These are phyloP conservation scores for Cylindrotheca closterium DNA, from an alignment of 108 stramenopile genomes.

Conservation along the genomic window DNA sequence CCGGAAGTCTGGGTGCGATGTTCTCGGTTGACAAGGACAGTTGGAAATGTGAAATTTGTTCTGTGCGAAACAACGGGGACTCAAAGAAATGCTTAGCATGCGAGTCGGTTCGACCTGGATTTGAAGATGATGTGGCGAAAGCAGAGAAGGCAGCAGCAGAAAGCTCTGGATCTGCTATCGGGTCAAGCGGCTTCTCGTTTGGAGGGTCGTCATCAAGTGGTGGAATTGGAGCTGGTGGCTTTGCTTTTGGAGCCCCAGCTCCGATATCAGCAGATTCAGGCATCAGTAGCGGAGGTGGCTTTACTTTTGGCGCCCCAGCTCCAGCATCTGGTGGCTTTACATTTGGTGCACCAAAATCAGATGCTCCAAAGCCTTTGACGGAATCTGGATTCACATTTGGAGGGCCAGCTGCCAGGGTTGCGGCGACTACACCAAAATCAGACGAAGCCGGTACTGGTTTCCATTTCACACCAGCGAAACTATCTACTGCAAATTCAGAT, in stretches of 20 bases:
- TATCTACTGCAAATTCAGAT: too few relatives aligned
- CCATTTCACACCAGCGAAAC: neutral
- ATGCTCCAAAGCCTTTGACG: neutral
- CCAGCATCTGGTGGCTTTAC: constrained; percentile 1
- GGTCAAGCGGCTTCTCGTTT: constrained; percentile 57
- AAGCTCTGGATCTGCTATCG: constrained; percentile 34
- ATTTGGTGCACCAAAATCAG: neutral
- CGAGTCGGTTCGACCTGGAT: constrained; percentile 74
- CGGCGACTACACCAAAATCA: too few relatives aligned
- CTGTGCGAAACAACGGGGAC: constrained; percentile 61
- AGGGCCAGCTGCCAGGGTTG: too few relatives aligned
- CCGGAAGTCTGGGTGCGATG: constrained; percentile 36
- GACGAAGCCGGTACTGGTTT: neutral
- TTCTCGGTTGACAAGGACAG: constrained; percentile 59
- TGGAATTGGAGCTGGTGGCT: constrained; percentile 54
- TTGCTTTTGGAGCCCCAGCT: constrained; percentile 44
- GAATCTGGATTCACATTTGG: neutral
- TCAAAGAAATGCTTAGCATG: constrained; percentile 68
- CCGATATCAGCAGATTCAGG: constrained; percentile 3
- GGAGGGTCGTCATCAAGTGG: constrained; percentile 19
- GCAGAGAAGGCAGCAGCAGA: neutral
- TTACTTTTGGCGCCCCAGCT: constrained; percentile 31
- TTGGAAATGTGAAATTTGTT: constrained; percentile 88
- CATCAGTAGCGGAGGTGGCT: constrained; percentile 12
- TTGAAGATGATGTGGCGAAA: constrained; percentile 12